A percentile compares a stretch with the other conserved stretches of the same genome.
Evolutionary conservation across 2,329 filamentous ascomycete genomes (phyloP).

Genomic region (Verticillium zaregamsianum): DNA sequence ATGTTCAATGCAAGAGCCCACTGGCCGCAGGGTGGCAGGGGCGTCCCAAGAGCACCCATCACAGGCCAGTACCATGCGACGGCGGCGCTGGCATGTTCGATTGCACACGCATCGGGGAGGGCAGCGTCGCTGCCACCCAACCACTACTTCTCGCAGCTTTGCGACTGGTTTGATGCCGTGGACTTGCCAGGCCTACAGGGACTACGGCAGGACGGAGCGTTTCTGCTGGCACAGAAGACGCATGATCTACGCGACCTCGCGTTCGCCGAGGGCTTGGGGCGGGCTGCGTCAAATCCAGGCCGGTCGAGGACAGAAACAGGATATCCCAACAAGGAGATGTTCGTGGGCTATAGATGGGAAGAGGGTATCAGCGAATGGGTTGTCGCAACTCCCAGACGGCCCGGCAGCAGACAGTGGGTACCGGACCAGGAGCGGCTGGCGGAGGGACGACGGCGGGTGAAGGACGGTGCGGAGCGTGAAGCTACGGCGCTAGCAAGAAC

Average conservation of each 20-base stretch:
- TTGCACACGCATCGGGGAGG: conserved; percentile 44
- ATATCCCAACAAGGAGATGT: conserved; percentile 21
- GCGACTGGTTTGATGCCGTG: conserved; percentile 31
- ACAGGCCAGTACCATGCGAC: conserved; percentile 25
- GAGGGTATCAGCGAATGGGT: conserved; percentile 38
- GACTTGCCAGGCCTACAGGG: conserved; percentile 26
- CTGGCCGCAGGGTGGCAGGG: neutral
- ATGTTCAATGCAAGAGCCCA: neutral
- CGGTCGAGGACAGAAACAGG: neutral
- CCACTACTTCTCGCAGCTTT: conserved; percentile 34
- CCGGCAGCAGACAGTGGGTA: neutral
- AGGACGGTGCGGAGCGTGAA: neutral
- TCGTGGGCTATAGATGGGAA: conserved; percentile 34
- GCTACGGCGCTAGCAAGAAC: neutral
- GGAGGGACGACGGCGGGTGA: neutral
- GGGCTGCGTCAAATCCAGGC: neutral
- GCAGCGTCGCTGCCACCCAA: conserved; percentile 31
- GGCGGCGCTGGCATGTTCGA: conserved; percentile 35
- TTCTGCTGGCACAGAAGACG: conserved; percentile 47
- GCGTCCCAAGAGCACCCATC: neutral
- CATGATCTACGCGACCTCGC: conserved; percentile 49
- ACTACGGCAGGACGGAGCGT: conserved; percentile 43
- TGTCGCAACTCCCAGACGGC: conserved; percentile 4
- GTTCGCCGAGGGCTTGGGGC: conserved; percentile 40
- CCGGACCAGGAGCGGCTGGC: neutral